A percentile compares a stretch with the other conserved stretches of the same genome.
phyloP scores from a whole-genome alignment of 495 filamentous ascomycete species.

The Aspergillus ostianus region DNA sequence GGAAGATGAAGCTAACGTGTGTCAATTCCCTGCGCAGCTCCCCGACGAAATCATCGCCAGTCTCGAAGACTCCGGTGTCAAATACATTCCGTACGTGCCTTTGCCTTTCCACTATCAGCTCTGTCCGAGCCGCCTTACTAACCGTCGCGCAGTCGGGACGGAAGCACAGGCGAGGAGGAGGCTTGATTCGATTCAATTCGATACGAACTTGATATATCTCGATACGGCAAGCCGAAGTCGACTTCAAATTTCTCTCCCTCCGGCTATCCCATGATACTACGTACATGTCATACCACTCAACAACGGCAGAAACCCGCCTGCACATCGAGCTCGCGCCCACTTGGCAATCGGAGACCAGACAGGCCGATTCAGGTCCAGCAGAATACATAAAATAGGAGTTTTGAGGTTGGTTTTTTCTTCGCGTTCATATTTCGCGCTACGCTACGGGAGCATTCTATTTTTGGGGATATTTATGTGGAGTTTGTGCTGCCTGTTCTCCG shows the following conservation, averaged over 20 bases:
- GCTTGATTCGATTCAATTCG: conserved; percentile 20
- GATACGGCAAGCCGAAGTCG: background rate
- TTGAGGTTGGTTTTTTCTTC: conserved; percentile 10
- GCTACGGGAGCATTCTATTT: background rate
- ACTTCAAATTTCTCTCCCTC: background rate
- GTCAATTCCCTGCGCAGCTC: conserved; percentile 35
- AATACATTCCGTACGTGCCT: conserved; percentile 61
- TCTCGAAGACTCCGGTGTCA: conserved; percentile 66
- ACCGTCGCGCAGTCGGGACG: conserved; percentile 40
- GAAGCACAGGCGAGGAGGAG: conserved; percentile 52
- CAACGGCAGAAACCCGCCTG: too few species aligned
- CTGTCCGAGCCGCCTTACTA: conserved; percentile 11
- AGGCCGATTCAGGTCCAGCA: background rate
- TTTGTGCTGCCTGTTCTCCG: conserved; percentile 4
- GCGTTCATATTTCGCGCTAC: conserved; percentile 4
- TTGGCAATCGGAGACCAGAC: background rate
- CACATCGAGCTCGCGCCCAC: too few species aligned
- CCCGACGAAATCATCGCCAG: conserved; percentile 62
- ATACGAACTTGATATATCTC: too few species aligned
- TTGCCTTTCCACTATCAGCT: background rate
- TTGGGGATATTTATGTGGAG: conserved; percentile 5
- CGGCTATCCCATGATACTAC: background rate
- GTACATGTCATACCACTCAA: background rate
- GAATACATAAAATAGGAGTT: conserved; percentile 22
- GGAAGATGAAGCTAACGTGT: conserved; percentile 6